These are phyloP conservation scores for Fusarium sp. DNA, from an alignment of 2,329 filamentous ascomycete species.

Conservation along the genomic window DNA sequence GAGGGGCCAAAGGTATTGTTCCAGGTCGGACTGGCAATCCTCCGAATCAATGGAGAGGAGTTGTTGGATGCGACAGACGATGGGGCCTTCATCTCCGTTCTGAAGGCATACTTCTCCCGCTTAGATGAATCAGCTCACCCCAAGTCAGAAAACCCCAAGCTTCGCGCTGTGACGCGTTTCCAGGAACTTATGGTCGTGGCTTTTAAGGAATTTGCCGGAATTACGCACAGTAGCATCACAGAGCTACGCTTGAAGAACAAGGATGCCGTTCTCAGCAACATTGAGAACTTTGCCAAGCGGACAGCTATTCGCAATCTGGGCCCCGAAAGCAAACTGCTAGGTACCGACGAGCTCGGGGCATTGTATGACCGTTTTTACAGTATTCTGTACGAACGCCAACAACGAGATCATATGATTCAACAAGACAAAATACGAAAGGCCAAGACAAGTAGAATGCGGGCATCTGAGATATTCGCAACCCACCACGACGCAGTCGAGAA, in stretches of 20 bases:
- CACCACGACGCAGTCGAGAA: conserved; percentile 74
- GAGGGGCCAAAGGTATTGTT: conserved; percentile 98
- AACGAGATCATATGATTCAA: conserved; percentile 80
- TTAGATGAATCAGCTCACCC: conserved; percentile 97
- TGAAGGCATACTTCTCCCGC: conserved; percentile 94
- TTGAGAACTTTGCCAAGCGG: conserved; percentile 96
- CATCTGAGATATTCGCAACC: conserved; percentile 55
- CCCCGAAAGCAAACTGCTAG: conserved; percentile 93
- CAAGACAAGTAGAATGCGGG: conserved; percentile 67
- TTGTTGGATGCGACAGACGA: conserved; percentile 93
- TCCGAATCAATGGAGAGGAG: conserved; percentile 97
- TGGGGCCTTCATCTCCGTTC: conserved; percentile 93
- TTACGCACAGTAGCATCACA: conserved; percentile 92
- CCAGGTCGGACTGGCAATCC: conserved; percentile 95
- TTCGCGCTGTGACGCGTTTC: conserved; percentile 93
- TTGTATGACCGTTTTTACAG: conserved; percentile 96
- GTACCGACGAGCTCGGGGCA: conserved; percentile 85
- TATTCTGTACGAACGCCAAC: conserved; percentile 90
- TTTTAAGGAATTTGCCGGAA: conserved; percentile 96
- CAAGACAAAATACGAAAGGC: conserved; percentile 78
- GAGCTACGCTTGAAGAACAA: conserved; percentile 94
- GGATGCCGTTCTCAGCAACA: conserved; percentile 91
- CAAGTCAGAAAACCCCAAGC: conserved; percentile 93
- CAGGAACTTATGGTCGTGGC: conserved; percentile 99
- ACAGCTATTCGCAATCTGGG: conserved; percentile 96